Base-by-base conservation (phyloP, 257 asterid genomes). In the Solanum medicagineum region DNA sequence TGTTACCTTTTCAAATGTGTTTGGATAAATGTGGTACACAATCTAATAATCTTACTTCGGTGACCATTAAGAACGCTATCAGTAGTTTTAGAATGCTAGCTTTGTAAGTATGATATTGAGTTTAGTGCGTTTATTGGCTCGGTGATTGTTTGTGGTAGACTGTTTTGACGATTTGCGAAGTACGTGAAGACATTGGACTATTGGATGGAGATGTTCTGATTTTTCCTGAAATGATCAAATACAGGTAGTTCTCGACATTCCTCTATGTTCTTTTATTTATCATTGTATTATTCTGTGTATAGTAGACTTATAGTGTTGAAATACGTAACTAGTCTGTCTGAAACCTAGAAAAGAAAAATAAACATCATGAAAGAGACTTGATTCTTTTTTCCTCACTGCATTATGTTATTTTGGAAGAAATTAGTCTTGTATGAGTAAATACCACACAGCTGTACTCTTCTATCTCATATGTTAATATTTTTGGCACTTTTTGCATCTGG, bases 171-270 rank as follows among this genome's bases (percentile, higher is more conserved):
- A 88, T 97, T n/a, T 92, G 96, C 77, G 99, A 93, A 89, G 95
- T 92, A 71, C 88, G 86, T n/a, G 90, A 89, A 79, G 98, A 87
- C 74, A 79, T 88, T 87, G 91, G 86, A 73, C 83, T 95, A 86
- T 88, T 91, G 4, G 98, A 94, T 88, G 99, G 98, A 85, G 99
- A 95, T 89, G 95, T 93, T 87, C 73, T 97, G 83, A 45, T 94
- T 87, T 97, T 97, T 87, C 99, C 99, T n/a, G 97, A 97, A 54
- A 95, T 92, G 99, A 87, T 85, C 82, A 84, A 92, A 82, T 95
- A 89, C 93, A 95, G 99, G 99, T 95, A 94, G 65, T 2, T 29
- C 29, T 79, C 29, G 1, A 79, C 29, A 29, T 29, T 79, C 65
- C 53, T 53, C 29, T 17, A 79, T 53, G 54, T 42, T 70, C 54